Evolutionary conservation across 73 alveolate genomes (phyloP), one percentile per base, ranked within the genome.

Genomic region (Urostyla sp.): DNA sequence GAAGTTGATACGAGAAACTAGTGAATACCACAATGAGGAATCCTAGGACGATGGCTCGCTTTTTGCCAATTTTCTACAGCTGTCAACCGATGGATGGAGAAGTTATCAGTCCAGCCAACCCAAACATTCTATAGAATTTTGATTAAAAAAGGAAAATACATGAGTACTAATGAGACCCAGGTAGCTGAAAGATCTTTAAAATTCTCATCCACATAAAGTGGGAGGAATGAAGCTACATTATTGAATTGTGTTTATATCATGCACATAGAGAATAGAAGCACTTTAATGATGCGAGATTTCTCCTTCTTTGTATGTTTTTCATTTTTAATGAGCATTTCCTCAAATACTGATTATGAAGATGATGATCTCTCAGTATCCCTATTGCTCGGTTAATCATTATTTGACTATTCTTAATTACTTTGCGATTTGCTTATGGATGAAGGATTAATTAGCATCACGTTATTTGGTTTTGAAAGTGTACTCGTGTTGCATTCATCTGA

Each of bases 71-170:
- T 26, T 30, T 20, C 37, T 66, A 32, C 37, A 80, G 30, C 30
- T 66, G 27, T 36, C 69, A 69, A 0, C 90, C 90, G 13, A 37
- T 49, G 0, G 69, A 50, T 35, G 90, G 85, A 15, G 90, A 67
- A 36, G 69, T 50, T 8, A 63, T 26, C n/a, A 80, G 40, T 10
- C 51, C 77, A 11, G 67, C 13, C 24, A 80, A 5, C 34, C 57
- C 90, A 43, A 30, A 80, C 3, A 69, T 63, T 26, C 90, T 80
- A 77, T n/a, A 80, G 21, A 5, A 5, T 36, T 34, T 21, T 7
- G 24, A 23, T 38, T 48, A 36, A 37, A 6, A n/a, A 28, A 20
- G 7, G 24, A n/a, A 20, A 23, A 27, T 69, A 69, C 83, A 28
- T 69, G 21, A 49, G 28, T 1, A 69, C 49, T 34, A 48, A 69